These are phyloP conservation scores for Phialophora verrucosa DNA, from an alignment of 2,329 filamentous ascomycete species.

Conservation along the genomic window DNA sequence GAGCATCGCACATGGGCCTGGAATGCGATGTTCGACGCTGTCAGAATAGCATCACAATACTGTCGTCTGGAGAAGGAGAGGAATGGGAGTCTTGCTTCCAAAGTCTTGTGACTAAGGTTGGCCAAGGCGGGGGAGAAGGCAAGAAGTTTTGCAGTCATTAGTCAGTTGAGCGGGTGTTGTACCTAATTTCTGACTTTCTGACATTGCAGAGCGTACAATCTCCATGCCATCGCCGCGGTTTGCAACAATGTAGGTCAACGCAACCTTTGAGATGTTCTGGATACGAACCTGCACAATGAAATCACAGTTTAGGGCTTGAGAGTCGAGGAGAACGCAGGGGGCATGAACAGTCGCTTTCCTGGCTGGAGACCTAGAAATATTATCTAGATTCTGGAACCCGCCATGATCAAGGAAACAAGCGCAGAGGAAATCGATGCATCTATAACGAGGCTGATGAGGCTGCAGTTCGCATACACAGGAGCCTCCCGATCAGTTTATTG, in stretches of 20 bases:
- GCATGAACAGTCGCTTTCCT: background rate
- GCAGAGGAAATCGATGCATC: background rate
- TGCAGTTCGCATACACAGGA: background rate
- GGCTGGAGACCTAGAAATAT: background rate
- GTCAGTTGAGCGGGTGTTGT: background rate
- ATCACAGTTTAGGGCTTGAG: background rate
- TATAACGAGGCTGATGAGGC: background rate
- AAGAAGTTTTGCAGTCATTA: background rate
- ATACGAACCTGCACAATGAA: background rate
- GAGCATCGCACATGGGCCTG: background rate
- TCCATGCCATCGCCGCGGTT: background rate
- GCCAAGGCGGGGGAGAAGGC: background rate
- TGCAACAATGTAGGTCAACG: background rate
- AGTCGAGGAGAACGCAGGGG: background rate
- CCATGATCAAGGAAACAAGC: background rate
- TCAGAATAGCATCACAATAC: background rate
- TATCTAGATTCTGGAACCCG: background rate
- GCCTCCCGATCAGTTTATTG: background rate
- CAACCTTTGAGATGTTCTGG: background rate
- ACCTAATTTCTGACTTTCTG: conserved; percentile 7
- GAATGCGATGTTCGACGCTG: background rate
- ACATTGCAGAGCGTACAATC: background rate
- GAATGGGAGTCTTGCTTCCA: background rate
- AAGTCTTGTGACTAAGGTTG: background rate
- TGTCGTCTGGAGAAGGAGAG: background rate